phyloP scores from a whole-genome alignment of 805 yeast genomes.

The Blastobotrys chiropterorum region DNA sequence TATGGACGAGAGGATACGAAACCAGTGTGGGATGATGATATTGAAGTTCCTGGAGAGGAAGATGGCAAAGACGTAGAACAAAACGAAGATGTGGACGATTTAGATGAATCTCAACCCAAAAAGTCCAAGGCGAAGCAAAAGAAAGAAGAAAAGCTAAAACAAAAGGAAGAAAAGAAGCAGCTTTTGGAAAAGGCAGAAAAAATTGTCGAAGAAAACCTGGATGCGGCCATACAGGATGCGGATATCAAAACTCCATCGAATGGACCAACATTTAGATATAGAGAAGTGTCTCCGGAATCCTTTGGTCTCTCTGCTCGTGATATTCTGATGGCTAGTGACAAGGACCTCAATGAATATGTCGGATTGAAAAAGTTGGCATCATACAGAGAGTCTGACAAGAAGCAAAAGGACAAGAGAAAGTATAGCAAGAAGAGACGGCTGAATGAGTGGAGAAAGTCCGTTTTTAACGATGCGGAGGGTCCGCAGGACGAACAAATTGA shows the following conservation, averaged over 20 bases:
- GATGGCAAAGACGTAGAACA: conserved; percentile 19
- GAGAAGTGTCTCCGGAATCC: conserved; percentile 93
- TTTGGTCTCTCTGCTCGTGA: conserved; percentile 83
- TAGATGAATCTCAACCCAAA: conserved; percentile 7
- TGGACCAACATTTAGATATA: conserved; percentile 62
- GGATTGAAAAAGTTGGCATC: conserved; percentile 93
- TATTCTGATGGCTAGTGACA: conserved; percentile 84
- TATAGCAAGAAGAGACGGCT: conserved; percentile 75
- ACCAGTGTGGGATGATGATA: conserved; percentile 34
- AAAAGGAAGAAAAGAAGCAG: conserved; percentile 56
- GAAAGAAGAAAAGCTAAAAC: conserved; percentile 47
- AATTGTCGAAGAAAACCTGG: conserved; percentile 68
- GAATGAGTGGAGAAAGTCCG: conserved; percentile 84
- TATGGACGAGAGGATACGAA: conserved; percentile 50
- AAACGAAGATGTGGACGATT: conserved; percentile 24
- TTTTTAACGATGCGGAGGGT: conserved; percentile 55
- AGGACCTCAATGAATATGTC: conserved; percentile 72
- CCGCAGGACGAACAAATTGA: conserved; percentile 25
- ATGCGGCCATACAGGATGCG: conserved; percentile 40
- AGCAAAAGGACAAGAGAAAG: conserved; percentile 74
- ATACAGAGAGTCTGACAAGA: conserved; percentile 68
- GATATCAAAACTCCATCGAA: conserved; percentile 35
- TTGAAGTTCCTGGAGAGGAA: conserved; percentile 21
- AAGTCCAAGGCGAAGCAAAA: conserved; percentile 16
- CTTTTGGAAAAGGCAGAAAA: conserved; percentile 65